Percentiles rank a stretch among this genome's conserved stretches.
These are phyloP conservation scores for Ophiostoma sp. DNA, from an alignment of 2,329 filamentous ascomycete genomes.

Conservation along the genomic window DNA sequence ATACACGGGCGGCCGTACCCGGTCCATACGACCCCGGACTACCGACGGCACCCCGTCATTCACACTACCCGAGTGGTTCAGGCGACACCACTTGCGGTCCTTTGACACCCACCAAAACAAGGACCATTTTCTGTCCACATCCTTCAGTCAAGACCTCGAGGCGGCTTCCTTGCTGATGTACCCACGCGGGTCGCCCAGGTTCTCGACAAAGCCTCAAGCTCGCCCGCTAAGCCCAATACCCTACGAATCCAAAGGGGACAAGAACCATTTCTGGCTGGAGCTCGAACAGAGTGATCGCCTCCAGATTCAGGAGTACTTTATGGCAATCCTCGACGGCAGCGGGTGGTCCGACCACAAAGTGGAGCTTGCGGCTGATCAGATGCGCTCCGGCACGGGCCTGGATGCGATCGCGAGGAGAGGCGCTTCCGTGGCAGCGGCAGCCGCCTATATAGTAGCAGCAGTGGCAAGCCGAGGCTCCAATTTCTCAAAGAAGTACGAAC, in stretches of 20 bases:
- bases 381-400: conserved; percentile 15
- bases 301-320: conserved; percentile 17
- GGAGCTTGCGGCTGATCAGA: conserved; percentile 4
- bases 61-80: conserved; percentile 53
- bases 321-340: conserved; percentile 19
- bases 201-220: neutral
- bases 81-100: conserved; percentile 45
- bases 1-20: neutral
- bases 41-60: conserved; percentile 40
- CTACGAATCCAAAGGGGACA: neutral
- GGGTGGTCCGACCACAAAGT: conserved; percentile 24
- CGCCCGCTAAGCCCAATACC: neutral
- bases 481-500: neutral
- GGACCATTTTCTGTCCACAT: neutral
- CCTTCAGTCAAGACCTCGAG: neutral
- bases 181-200: neutral
- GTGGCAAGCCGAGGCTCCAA: neutral
- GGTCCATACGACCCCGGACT: neutral
- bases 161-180: neutral
- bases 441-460: conserved; percentile 18
- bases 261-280: no score
- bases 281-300: neutral
- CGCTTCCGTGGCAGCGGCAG: conserved; percentile 19
- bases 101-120: neutral
- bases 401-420: conserved; percentile 20